Percentiles rank a stretch among this genome's conserved stretches.
phyloP scores from a whole-genome alignment of 2,329 filamentous ascomycete species.

The Xylariaceae sp. region DNA sequence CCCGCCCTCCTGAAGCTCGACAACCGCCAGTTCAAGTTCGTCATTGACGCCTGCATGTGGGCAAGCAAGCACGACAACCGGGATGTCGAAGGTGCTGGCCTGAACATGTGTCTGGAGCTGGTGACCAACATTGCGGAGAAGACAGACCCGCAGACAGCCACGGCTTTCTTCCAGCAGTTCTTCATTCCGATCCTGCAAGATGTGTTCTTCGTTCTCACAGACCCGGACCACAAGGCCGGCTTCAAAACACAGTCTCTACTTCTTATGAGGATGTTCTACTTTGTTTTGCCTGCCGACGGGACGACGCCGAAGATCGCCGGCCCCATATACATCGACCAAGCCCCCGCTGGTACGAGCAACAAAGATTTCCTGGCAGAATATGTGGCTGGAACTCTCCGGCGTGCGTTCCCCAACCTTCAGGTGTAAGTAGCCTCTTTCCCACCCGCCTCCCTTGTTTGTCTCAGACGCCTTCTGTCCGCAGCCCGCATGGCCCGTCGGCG shows the following conservation, averaged over 20 bases:
- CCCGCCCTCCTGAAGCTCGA: conserved; percentile 88
- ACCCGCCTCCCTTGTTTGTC: background rate
- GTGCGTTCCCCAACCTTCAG: conserved; percentile 90
- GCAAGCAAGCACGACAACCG: conserved; percentile 99
- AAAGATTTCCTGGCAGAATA: conserved; percentile 86
- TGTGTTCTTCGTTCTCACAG: conserved; percentile 95
- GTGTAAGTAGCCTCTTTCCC: conserved; percentile 52
- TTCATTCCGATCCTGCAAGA: conserved; percentile 94
- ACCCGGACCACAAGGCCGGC: conserved; percentile 96
- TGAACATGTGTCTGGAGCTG: conserved; percentile 97
- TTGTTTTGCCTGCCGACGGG: conserved; percentile 69
- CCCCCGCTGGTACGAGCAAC: conserved; percentile 76
- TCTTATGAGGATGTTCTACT: conserved; percentile 92
- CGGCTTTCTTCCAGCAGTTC: conserved; percentile 96
- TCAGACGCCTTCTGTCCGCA: background rate
- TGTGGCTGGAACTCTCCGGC: conserved; percentile 74
- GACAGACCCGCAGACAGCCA: conserved; percentile 77
- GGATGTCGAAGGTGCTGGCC: conserved; percentile 89
- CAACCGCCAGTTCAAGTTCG: conserved; percentile 96
- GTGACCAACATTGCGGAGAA: conserved; percentile 97
- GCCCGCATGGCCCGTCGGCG: background rate
- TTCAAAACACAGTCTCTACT: conserved; percentile 98
- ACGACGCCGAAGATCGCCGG: conserved; percentile 79
- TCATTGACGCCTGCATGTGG: conserved; percentile 99
- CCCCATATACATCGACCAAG: conserved; percentile 86